Base-by-base conservation (phyloP, 345 rosid genomes). In the Gossypium anomalum region DNA sequence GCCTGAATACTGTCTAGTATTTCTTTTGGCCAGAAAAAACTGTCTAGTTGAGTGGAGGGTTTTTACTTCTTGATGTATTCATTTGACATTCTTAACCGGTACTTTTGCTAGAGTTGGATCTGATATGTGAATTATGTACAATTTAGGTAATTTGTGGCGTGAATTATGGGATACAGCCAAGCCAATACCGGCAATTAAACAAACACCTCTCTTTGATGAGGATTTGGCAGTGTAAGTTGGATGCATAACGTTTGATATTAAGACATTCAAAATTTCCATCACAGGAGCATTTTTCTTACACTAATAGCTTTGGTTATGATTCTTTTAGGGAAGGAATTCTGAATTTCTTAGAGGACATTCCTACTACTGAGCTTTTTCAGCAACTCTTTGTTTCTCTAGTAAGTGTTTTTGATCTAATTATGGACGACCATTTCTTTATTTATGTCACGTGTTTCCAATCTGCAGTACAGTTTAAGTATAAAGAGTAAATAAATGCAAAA, bases 141-240 rank as follows among this genome's bases (percentile, higher is more conserved):
- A 56, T 73, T 82, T 78, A 95, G 99, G 98, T 83, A 92, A 95
- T 86, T 81, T 95, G 77, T 95, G 99, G 99, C 92, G 80, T 5
- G 97, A 93, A 85, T 89, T 95, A 51, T 95, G 99, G 99, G 94
- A 85, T 79, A 86, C 99, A 58, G 78, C 99, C 72, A 95, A 86
- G 78, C 94, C 96, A 44, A 70, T 93, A 57, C 99, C 99, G 45
- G 97, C 98, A 29, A 89, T 90, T 76, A 91, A 86, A 80, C 99
- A 95, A 79, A 78, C 95, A 56, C 99, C 99, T 49, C 86, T 95
- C 13, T 93, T 84, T 63, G 99, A 95, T 72, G 97, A 90, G 89
- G 99, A 95, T 75, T 86, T 95, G 80, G 94, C 91, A 61, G 96
- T 91, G 99, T 95, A 90, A 89, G 97, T 87, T 70, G 57, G 68